Evolutionary conservation across 108 stramenopile species (phyloP).

Genomic region (Skeletonema potamos): DNA sequence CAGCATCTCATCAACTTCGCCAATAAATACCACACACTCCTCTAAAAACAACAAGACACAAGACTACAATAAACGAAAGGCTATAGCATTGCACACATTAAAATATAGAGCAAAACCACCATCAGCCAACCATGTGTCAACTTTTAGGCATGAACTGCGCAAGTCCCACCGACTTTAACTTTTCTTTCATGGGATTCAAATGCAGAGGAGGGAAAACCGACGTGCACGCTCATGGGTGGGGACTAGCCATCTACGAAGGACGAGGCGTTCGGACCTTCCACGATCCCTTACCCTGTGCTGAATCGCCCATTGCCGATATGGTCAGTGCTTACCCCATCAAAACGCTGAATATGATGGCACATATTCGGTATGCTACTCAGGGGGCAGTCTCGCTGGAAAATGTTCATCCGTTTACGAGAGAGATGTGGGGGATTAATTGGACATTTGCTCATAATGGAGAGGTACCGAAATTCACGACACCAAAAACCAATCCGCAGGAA

Average conservation of each 20-base stretch:
- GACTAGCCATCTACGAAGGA: conserved; percentile 84
- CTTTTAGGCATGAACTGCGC: conserved; percentile 82
- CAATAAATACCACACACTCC: too few relatives aligned
- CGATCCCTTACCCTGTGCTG: conserved; percentile 65
- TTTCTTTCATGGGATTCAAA: conserved; percentile 74
- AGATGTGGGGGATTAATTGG: conserved; percentile 85
- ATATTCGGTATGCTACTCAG: conserved; percentile 89
- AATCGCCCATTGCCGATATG: conserved; percentile 76
- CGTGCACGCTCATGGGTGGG: conserved; percentile 86
- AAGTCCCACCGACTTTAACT: conserved; percentile 76
- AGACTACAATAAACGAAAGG: too few relatives aligned
- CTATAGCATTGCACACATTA: not conserved
- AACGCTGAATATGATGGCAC: conserved; percentile 84
- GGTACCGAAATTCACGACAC: conserved; percentile 62
- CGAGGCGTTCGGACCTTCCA: conserved; percentile 74
- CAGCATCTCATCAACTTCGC: too few relatives aligned
- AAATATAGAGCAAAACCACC: not conserved
- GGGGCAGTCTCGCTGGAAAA: conserved; percentile 80
- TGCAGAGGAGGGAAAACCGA: conserved; percentile 83
- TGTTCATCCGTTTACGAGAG: conserved; percentile 91
- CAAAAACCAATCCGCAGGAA: conserved; percentile 26
- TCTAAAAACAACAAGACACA: too few relatives aligned
- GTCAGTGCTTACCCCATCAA: conserved; percentile 79
- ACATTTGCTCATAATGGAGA: conserved; percentile 93
- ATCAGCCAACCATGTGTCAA: not conserved